phyloP scores from a whole-genome alignment of 495 filamentous ascomycete genomes.

The Hamigera avellanea region DNA sequence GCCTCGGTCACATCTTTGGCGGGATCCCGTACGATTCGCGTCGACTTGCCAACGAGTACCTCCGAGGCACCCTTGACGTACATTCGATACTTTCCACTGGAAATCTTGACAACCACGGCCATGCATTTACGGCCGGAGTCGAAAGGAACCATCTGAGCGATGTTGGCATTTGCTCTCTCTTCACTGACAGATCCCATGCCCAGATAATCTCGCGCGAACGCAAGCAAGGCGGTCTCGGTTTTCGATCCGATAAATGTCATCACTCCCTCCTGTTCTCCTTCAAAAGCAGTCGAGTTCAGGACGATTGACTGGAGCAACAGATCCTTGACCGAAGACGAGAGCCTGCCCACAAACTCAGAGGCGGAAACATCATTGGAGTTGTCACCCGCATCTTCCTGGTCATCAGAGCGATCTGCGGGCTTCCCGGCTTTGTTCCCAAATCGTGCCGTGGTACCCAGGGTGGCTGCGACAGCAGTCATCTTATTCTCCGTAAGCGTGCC shows the following conservation, averaged over 20 bases:
- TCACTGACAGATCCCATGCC: slow-evolving; percentile 61
- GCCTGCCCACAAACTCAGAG: slow-evolving; percentile 46
- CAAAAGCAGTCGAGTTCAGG: slow-evolving; percentile 82
- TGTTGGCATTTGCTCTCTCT: slow-evolving; percentile 55
- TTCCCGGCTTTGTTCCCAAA: slow-evolving; percentile 46
- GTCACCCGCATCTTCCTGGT: slow-evolving; percentile 6
- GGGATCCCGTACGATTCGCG: slow-evolving; percentile 60
- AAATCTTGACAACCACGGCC: slow-evolving; percentile 61
- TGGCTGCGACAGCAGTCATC: slow-evolving; percentile 78
- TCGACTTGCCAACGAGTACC: slow-evolving; percentile 64
- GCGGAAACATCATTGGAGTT: slow-evolving; percentile 31
- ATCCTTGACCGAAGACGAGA: slow-evolving; percentile 47
- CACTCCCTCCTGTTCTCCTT: slow-evolving; percentile 59
- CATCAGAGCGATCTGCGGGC: background rate
- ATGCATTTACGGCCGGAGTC: slow-evolving; percentile 84
- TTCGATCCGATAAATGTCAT: slow-evolving; percentile 75
- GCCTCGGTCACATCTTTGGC: slow-evolving; percentile 43
- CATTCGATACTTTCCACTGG: slow-evolving; percentile 57
- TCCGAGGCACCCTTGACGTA: slow-evolving; percentile 86
- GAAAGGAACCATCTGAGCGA: slow-evolving; percentile 70
- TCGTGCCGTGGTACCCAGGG: slow-evolving; percentile 53
- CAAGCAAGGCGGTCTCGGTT: slow-evolving; percentile 75
- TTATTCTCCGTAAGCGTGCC: slow-evolving; percentile 91
- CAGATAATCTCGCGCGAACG: slow-evolving; percentile 63
- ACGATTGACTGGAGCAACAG: slow-evolving; percentile 64